Evolutionary conservation across 108 stramenopile genomes (phyloP), one percentile per base, ranked within the genome.

Genomic region (Stephanodiscus minutulus): DNA sequence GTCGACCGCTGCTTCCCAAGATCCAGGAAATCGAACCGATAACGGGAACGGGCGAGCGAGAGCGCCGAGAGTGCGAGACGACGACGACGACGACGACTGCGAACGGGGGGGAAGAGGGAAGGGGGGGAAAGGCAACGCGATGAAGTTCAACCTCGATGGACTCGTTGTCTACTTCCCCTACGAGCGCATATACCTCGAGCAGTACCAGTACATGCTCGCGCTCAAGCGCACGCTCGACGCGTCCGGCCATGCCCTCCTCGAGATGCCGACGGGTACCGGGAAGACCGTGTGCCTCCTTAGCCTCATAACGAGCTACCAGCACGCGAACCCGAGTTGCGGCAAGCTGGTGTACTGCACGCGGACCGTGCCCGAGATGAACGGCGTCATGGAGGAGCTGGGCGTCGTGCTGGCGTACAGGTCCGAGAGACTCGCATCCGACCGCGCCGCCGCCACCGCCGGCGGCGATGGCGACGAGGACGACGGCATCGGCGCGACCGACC

Each of bases 321-420:
- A 84, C 58, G 97, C 98, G 5, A 81, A 97, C 72, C 92, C 91
- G 17, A 84, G 82, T 4, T 66, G 64, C 13, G 99, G 99, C 52
- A 99, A 99, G 81, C 81, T 99, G 27, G 91, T 99, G 24, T 99
- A 99, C 70, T 99, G 98, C 74, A 99, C 99, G 10, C 96, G 99
- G 28, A 99, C 99, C 5, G 99, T 99, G 25, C 99, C 99, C 5
- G 99, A 99, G 85, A 99, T 99, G 99, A 92, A 95, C 61, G 87
- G 91, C 27, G 97, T 98, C 33, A 94, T 99, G 86, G 97, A 98
- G 79, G 98, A 99, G 72, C 73, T 99, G 62, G 98, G 91, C 53
- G 82, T 89, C 24, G 98, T 99, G 20, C 77, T 98, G 43, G 81
- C 64, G 3, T 98, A 99, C 81, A 79, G 98, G 11, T 84, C 85